phyloP scores from a whole-genome alignment of 169 alveolate genomes.

The Plasmodium berghei region DNA sequence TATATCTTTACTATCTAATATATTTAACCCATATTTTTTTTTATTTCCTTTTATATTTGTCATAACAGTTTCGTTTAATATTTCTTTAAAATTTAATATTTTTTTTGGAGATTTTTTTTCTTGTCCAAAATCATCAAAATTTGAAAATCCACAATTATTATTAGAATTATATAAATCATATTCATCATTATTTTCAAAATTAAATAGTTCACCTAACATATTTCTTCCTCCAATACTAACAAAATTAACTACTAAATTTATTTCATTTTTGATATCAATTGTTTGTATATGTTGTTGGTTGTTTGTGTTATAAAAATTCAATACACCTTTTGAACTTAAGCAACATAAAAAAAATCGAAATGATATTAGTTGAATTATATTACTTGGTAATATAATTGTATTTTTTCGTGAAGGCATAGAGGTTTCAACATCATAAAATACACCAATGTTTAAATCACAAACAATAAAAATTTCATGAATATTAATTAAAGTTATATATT shows the following conservation, averaged over 20 bases:
- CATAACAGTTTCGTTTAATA: background rate
- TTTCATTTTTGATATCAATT: background rate
- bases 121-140: background rate
- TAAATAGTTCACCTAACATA: background rate
- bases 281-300: slow-evolving; percentile 70
- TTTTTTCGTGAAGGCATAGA: slow-evolving; percentile 71
- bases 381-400: slow-evolving; percentile 15
- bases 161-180: background rate
- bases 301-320: slow-evolving; percentile 37
- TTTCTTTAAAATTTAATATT: background rate
- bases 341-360: slow-evolving; percentile 53
- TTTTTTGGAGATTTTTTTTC: background rate
- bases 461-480: slow-evolving; percentile 56
- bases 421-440: slow-evolving; percentile 50
- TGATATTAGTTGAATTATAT: background rate
- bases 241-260: slow-evolving; percentile 1
- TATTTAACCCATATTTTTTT: background rate
- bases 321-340: slow-evolving; percentile 6
- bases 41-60: background rate
- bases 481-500: slow-evolving; percentile 42
- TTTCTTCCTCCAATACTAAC: background rate
- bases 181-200: background rate
- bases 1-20: background rate
- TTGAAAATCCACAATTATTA: background rate
- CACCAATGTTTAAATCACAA: slow-evolving; percentile 68